Base-by-base conservation (phyloP, 2,329 filamentous ascomycete genomes). In the Penicillium crustosum region DNA sequence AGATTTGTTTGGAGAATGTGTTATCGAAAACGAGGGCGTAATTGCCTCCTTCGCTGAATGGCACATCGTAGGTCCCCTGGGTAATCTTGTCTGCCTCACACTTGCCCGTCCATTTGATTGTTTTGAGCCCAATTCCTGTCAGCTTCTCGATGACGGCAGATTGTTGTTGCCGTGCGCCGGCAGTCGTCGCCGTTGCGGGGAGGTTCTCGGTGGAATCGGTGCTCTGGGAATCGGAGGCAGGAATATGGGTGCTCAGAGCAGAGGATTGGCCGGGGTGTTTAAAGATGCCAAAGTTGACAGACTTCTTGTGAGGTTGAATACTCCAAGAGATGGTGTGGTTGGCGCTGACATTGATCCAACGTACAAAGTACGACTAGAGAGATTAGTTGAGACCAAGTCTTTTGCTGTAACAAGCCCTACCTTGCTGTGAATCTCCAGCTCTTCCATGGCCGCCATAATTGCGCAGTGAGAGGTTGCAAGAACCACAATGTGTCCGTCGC, bases 21-120 rank as follows among this genome's bases (percentile, higher is more conserved):
- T 99, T 99, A 83, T 99, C 94, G 71, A 99, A 96, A 33, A 97
- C 91, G 60, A 99, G 81, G 56, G 93, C 94, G 73, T 96, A 99
- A 86, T 96, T 97, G 70, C 94, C 94, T 25, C 88, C 90, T 62
- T 94, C 86, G 35, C 86, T 86, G 8, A 79, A 69, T 0, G 80
- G 79, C 25, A 97, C 90, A 70, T 96, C 89, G 72, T 91, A 91
- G 21, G 88, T 94, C 33, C 93, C 94, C 75, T 93, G 91, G 21
- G 91, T 90, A 50, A 97, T 92, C 78, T 94, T 93, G 78, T 97
- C 93, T 38, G 94, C 93, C 77, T 97, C 93, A 75, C 92, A 97
- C 81, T 93, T 96, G 41, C 94, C 94, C 65, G 89, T 82, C 94
- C 94, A 99, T 50, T 82, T 79, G 25, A 89, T 83, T 54, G 81